Conservation (phyloP, 2,329 filamentous ascomycete genomes). For the Xylariomycetidae sp. region DNA sequence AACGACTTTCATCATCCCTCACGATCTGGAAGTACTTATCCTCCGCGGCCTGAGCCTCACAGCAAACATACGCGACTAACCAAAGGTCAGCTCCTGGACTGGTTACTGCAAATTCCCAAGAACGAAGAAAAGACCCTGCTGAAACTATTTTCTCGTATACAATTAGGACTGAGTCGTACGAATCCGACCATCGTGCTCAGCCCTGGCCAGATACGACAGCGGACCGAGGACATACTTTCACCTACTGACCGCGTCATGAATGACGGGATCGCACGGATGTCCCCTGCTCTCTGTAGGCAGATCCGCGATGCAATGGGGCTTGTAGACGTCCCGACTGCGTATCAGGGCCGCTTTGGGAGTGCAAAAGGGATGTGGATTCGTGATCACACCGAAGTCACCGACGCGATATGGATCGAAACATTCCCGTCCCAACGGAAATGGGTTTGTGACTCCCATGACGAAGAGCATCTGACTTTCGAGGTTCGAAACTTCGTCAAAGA, state of each 20-base stretch:
- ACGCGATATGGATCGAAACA: conserved; percentile 61
- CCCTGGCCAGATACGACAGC: conserved; percentile 39
- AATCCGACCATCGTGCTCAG: conserved; percentile 41
- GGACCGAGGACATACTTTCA: conserved; percentile 34
- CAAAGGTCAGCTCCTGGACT: conserved; percentile 43
- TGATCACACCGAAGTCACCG: conserved; percentile 42
- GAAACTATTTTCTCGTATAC: conserved; percentile 54
- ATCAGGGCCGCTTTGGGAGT: conserved; percentile 66
- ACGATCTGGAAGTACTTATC: conserved; percentile 22
- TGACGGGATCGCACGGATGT: conserved; percentile 64
- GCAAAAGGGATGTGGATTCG: conserved; percentile 74
- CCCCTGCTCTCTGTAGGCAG: conserved; percentile 49
- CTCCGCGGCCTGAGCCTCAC: conserved; percentile 18
- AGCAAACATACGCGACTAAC: conserved; percentile 21
- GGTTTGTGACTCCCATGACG: conserved; percentile 42
- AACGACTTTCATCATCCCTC: conserved; percentile 33
- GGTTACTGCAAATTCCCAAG: conserved; percentile 42
- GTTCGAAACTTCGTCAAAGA: conserved; percentile 46
- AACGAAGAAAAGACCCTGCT: conserved; percentile 44
- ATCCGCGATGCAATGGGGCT: conserved; percentile 49
- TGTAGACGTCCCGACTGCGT: conserved; percentile 53
- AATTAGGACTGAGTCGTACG: conserved; percentile 47
- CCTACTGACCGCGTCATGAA: conserved; percentile 50
- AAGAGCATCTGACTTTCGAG: conserved; percentile 60
- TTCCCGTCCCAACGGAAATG: conserved; percentile 68